Conservation (phyloP, 1,284 basidiomycete species). For the Chalciporus sp. region DNA sequence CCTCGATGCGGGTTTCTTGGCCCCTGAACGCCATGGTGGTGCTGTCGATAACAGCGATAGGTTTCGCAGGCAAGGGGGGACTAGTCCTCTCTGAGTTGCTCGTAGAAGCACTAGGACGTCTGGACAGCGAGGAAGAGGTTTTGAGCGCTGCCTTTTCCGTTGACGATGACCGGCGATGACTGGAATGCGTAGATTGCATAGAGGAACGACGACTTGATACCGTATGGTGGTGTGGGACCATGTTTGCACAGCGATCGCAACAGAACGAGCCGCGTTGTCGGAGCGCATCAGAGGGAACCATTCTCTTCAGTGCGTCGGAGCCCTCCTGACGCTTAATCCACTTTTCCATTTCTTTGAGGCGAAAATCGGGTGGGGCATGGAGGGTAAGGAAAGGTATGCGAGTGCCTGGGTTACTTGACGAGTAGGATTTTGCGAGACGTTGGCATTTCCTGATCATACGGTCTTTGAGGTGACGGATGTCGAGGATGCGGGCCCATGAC, state of each 20-base stretch:
- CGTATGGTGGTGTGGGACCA: slow-evolving; percentile 36
- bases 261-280: slow-evolving; percentile 36
- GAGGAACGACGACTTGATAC: slow-evolving; percentile 32
- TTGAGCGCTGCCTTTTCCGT: slow-evolving; percentile 22
- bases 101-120: slow-evolving; percentile 20
- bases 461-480: slow-evolving; percentile 76
- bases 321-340: slow-evolving; percentile 57
- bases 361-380: slow-evolving; percentile 68
- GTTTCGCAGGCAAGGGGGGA: slow-evolving; percentile 15
- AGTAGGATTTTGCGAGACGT: slow-evolving; percentile 49
- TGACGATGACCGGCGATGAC: slow-evolving; percentile 27
- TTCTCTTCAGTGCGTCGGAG: slow-evolving; percentile 27
- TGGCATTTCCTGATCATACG: slow-evolving; percentile 78
- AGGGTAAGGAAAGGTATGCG: slow-evolving; percentile 58
- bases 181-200: slow-evolving; percentile 24
- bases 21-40: slow-evolving; percentile 6
- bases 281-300: slow-evolving; percentile 20
- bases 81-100: slow-evolving; percentile 6
- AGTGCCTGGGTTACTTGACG: slow-evolving; percentile 40
- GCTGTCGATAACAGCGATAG: slow-evolving; percentile 10
- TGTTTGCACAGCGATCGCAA: slow-evolving; percentile 38
- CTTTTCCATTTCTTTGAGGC: slow-evolving; percentile 74
- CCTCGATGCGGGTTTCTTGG: slow-evolving; percentile 23
- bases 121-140: slow-evolving; percentile 15
- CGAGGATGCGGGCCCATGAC: slow-evolving; percentile 65